A percentile compares a stretch with the other conserved stretches of the same genome.
Evolutionary conservation across 371 early-diverging fungal genomes (phyloP).

Genomic region (Entomophthora muscae): DNA sequence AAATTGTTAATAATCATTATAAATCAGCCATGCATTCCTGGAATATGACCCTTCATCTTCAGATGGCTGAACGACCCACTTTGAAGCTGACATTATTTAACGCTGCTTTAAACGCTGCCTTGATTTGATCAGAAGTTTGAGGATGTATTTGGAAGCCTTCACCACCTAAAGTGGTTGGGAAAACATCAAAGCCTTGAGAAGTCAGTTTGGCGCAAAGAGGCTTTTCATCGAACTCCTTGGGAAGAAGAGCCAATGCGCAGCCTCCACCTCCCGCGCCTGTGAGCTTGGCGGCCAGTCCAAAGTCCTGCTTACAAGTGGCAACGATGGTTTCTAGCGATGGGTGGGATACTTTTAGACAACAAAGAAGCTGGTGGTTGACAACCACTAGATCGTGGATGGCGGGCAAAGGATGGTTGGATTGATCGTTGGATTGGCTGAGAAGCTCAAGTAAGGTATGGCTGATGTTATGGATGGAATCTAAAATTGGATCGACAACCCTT

Average conservation of each 20-base stretch:
- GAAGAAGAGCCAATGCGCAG: constrained; percentile 68
- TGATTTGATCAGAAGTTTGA: neutral
- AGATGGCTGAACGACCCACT: neutral
- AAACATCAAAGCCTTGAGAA: neutral
- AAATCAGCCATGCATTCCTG: too few species aligned
- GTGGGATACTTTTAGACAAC: constrained; percentile 68
- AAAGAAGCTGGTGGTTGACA: constrained; percentile 63
- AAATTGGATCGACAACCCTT: neutral
- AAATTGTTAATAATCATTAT: too few species aligned
- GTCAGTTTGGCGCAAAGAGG: neutral
- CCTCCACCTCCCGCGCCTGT: constrained; percentile 98
- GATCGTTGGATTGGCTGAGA: neutral
- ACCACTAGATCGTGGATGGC: constrained; percentile 40
- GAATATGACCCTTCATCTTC: too few species aligned
- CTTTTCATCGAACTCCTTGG: constrained; percentile 4
- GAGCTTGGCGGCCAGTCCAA: constrained; percentile 60
- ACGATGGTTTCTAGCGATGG: constrained; percentile 58
- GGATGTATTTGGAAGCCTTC: neutral
- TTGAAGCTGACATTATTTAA: neutral
- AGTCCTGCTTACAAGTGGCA: constrained; percentile 27
- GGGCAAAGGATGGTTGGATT: too few species aligned
- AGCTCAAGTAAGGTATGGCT: neutral
- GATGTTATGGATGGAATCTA: neutral
- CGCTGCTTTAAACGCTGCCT: neutral
- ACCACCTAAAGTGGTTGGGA: neutral